Percentiles rank a stretch among this genome's conserved stretches.
Conservation (phyloP, 352 stramenopile species). For the Phytophthora podocarpi region DNA sequence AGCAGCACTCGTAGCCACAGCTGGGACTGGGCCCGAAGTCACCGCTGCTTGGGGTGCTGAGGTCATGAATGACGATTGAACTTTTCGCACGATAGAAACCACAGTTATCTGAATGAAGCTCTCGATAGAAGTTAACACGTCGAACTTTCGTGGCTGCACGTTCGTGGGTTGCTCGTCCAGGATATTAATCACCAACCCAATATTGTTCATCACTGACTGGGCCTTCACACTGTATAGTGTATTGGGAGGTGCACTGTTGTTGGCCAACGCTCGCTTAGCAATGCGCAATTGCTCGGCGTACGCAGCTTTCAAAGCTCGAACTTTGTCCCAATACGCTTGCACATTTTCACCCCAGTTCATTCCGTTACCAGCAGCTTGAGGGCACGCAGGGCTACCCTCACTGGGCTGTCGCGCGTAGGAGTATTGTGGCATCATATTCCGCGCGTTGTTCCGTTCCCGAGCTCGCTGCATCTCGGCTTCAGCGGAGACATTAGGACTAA, state of each 20-base stretch:
- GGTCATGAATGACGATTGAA: slow-evolving; percentile 34
- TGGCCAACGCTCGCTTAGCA: slow-evolving; percentile 67
- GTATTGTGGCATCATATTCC: slow-evolving; percentile 27
- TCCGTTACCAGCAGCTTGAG: slow-evolving; percentile 15
- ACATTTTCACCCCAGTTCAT: slow-evolving; percentile 37
- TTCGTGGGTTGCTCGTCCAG: slow-evolving; percentile 50
- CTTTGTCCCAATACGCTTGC: slow-evolving; percentile 75
- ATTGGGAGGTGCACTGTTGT: slow-evolving; percentile 67
- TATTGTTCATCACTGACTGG: slow-evolving; percentile 85
- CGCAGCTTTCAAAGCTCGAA: slow-evolving; percentile 56
- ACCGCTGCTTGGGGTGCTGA: not conserved
- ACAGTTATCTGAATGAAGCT: slow-evolving; percentile 82
- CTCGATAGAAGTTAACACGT: slow-evolving; percentile 82
- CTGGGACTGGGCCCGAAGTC: not conserved
- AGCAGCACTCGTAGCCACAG: slow-evolving; percentile 3
- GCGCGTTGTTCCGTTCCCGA: slow-evolving; percentile 41
- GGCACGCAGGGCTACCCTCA: slow-evolving; percentile 5
- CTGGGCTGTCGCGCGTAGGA: slow-evolving; percentile 31
- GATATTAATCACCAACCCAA: slow-evolving; percentile 70
- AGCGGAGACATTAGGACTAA: slow-evolving; percentile 33
- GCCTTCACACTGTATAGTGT: slow-evolving; percentile 71
- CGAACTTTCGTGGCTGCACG: slow-evolving; percentile 59
- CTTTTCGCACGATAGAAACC: slow-evolving; percentile 75
- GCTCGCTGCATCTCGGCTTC: slow-evolving; percentile 62
- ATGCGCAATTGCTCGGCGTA: slow-evolving; percentile 57